Evolutionary conservation across 2,329 filamentous ascomycete genomes (phyloP).

Genomic region (Dactylellina cionopaga): DNA sequence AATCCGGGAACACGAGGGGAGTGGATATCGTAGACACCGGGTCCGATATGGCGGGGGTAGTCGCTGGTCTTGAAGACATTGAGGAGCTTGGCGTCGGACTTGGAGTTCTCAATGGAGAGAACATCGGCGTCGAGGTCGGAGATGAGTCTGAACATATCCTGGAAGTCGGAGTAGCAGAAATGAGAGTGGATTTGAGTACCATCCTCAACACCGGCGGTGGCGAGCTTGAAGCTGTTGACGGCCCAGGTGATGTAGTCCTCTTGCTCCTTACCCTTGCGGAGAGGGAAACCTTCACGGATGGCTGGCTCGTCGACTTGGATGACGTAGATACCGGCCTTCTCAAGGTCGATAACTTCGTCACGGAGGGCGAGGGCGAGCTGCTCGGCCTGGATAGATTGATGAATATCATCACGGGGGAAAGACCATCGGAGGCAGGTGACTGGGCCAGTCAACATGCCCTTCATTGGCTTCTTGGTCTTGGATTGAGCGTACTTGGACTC

Average conservation of each 20-base stretch:
- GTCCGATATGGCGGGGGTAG: constrained; percentile 97
- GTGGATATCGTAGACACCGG: constrained; percentile 99
- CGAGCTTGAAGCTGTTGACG: constrained; percentile 96
- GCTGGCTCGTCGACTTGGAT: constrained; percentile 99
- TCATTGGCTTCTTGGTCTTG: constrained; percentile 98
- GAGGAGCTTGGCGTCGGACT: constrained; percentile 98
- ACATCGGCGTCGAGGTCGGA: constrained; percentile 97
- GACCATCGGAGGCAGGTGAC: constrained; percentile 99
- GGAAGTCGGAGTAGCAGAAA: constrained; percentile 99
- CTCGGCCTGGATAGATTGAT: constrained; percentile 98
- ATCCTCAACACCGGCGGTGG: constrained; percentile 91
- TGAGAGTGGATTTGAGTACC: constrained; percentile 99
- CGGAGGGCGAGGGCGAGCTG: constrained; percentile 98
- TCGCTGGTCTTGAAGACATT: constrained; percentile 97
- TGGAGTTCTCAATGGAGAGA: constrained; percentile 99
- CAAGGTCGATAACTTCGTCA: constrained; percentile 97
- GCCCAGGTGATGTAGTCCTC: constrained; percentile 98
- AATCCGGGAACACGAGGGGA: constrained; percentile 95
- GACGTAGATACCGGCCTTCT: constrained; percentile 94
- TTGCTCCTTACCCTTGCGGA: constrained; percentile 91
- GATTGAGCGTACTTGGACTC: constrained; percentile 98
- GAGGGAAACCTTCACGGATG: constrained; percentile 98
- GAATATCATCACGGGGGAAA: constrained; percentile 98
- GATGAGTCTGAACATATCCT: constrained; percentile 99
- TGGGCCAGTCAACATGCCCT: constrained; percentile 99